Conservation (phyloP, 768 basidiomycete species). For the Psilocybe sp. region DNA sequence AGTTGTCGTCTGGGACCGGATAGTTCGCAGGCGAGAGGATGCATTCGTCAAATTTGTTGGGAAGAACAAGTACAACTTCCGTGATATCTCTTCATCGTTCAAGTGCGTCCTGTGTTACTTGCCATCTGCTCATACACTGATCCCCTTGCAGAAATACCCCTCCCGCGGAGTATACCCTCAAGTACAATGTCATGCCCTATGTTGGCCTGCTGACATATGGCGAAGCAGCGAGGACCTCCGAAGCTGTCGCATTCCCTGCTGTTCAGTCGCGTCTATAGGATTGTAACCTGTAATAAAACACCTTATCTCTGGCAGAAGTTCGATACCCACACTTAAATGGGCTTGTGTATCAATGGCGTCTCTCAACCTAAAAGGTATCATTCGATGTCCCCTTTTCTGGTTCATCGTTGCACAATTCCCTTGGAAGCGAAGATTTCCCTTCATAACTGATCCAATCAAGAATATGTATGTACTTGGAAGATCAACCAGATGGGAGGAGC, state of each 20-base stretch:
- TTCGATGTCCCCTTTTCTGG: too few relatives aligned
- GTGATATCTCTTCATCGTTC: constrained; percentile 72
- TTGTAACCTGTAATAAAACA: background rate
- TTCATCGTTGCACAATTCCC: too few relatives aligned
- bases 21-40: constrained; percentile 77
- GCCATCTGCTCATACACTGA: background rate
- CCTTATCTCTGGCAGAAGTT: too few relatives aligned
- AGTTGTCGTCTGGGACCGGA: constrained; percentile 91
- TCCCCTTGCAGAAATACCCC: constrained; percentile 48
- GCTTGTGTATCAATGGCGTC: too few relatives aligned
- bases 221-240: constrained; percentile 51
- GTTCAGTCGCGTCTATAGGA: constrained; percentile 36
- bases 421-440: too few relatives aligned
- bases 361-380: too few relatives aligned
- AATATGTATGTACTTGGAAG: too few relatives aligned
- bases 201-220: constrained; percentile 80
- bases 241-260: constrained; percentile 37
- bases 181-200: constrained; percentile 90
- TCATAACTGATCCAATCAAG: too few relatives aligned
- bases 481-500: too few relatives aligned
- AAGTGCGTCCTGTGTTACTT: constrained; percentile 46
- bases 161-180: constrained; percentile 68
- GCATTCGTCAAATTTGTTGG: constrained; percentile 62
- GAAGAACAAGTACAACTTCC: constrained; percentile 84
- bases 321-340: too few relatives aligned